Conservation (phyloP, 495 filamentous ascomycete genomes). For the Xylaria telfairii region DNA sequence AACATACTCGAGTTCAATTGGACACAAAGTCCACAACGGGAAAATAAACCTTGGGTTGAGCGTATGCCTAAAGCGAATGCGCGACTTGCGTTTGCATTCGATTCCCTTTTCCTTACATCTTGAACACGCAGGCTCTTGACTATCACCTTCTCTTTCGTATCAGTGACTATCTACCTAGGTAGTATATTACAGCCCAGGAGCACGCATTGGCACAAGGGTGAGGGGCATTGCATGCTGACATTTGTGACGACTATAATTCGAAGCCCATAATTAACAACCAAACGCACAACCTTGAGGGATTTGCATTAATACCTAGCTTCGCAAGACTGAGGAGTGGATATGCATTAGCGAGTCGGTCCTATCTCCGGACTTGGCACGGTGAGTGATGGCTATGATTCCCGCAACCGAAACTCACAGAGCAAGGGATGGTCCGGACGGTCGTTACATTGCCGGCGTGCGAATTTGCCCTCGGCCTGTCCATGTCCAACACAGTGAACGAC, state of each 20-base stretch:
- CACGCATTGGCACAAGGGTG: neutral
- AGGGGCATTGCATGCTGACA: neutral
- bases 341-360: neutral
- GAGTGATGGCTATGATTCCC: neutral
- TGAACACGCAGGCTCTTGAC: constrained; percentile 6
- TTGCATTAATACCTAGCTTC: neutral
- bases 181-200: neutral
- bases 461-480: neutral
- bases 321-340: constrained; percentile 3
- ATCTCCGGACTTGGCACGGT: neutral
- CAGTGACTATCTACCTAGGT: neutral
- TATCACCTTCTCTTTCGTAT: constrained; percentile 12
- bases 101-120: constrained; percentile 14
- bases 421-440: neutral
- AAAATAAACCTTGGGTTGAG: constrained; percentile 21
- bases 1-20: neutral
- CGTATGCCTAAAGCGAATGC: constrained; percentile 21
- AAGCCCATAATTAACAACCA: neutral
- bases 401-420: neutral
- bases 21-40: neutral
- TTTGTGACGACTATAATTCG: neutral
- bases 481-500: neutral
- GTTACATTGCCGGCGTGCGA: neutral
- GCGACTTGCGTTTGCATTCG: constrained; percentile 13
- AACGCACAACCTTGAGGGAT: neutral